Evolutionary conservation across 257 asterid genomes (phyloP).

Genomic region (Ajuga chamaepitys): DNA sequence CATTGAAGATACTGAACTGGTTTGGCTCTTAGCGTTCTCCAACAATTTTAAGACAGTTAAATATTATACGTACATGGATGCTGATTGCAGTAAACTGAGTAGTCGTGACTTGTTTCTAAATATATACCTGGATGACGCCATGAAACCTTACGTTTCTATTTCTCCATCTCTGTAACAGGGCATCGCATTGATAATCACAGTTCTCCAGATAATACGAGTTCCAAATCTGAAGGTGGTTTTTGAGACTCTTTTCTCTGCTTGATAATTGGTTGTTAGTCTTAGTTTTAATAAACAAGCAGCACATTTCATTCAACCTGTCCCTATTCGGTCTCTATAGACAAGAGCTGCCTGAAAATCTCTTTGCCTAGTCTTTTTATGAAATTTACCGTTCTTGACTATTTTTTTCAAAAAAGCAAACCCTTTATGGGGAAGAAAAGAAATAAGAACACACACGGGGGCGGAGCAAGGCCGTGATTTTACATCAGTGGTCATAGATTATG

Average conservation of each 20-base stretch:
- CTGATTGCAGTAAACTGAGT: background rate
- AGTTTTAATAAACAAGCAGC: background rate
- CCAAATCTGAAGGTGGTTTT: slow-evolving; percentile 87
- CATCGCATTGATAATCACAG: slow-evolving; percentile 85
- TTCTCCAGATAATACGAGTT: slow-evolving; percentile 80
- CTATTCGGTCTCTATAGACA: background rate
- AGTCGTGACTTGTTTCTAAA: background rate
- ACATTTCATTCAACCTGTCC: background rate
- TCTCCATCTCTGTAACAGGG: slow-evolving; percentile 48
- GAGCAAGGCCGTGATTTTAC: too few relatives aligned
- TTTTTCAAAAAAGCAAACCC: too few relatives aligned
- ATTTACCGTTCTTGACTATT: background rate
- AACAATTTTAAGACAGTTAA: background rate
- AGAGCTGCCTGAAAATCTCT: background rate
- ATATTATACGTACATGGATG: background rate
- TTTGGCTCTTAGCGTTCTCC: background rate
- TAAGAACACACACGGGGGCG: background rate
- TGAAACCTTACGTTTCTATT: background rate
- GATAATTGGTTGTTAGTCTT: background rate
- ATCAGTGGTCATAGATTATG: background rate
- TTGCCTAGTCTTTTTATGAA: background rate
- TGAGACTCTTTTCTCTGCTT: background rate
- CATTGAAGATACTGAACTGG: background rate
- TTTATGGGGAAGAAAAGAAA: background rate
- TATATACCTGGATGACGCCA: background rate